These are phyloP conservation scores for Xerocomellus intermedius DNA, from an alignment of 768 basidiomycete species.

Conservation along the genomic window DNA sequence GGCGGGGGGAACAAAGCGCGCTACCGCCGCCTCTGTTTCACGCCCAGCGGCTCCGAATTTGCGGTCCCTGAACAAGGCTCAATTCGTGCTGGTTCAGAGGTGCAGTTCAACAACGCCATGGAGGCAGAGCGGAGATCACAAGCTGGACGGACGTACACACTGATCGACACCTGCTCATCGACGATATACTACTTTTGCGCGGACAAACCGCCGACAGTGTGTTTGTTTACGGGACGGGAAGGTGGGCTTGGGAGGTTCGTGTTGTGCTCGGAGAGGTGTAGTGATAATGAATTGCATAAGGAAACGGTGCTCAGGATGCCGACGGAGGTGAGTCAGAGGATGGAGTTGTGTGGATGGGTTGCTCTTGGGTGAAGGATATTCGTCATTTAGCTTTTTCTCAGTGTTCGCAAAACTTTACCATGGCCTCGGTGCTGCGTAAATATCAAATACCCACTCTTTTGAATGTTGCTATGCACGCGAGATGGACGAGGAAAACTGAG, in stretches of 20 bases:
- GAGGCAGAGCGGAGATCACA: not conserved
- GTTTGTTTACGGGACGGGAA: constrained; percentile 20
- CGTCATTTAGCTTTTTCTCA: no score
- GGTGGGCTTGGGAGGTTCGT: constrained; percentile 24
- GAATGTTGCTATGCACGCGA: no score
- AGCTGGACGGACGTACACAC: constrained; percentile 8
- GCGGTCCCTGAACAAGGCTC: not conserved
- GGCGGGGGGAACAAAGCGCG: not conserved
- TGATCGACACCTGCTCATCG: constrained; percentile 16
- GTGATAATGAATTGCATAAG: constrained; percentile 16
- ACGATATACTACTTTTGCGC: constrained; percentile 22
- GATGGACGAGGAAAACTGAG: no score
- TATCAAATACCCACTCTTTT: no score
- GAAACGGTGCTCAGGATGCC: constrained; percentile 24
- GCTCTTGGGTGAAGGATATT: no score
- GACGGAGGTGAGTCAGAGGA: not conserved
- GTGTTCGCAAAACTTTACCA: no score
- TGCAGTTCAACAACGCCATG: not conserved
- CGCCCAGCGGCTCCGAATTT: constrained; percentile 17
- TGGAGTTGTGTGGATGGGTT: not conserved
- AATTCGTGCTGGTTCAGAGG: constrained; percentile 5
- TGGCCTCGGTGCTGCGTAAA: no score
- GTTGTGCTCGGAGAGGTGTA: constrained; percentile 22
- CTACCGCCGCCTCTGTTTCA: constrained; percentile 3
- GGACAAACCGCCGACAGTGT: constrained; percentile 18